phyloP scores from a whole-genome alignment of 352 stramenopile species.

The Phytophthora sansomeana region DNA sequence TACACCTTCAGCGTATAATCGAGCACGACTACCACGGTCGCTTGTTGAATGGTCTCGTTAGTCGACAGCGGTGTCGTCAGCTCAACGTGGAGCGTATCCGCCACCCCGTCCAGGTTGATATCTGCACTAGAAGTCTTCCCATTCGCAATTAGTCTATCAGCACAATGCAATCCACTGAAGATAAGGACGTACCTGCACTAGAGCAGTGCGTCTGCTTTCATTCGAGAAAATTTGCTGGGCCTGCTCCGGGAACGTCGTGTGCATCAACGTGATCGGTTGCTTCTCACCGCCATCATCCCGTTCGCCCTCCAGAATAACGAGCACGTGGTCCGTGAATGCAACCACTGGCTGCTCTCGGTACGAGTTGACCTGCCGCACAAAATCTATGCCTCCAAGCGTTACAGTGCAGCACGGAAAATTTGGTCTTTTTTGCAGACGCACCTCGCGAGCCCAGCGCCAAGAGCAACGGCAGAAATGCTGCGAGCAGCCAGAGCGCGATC shows the following conservation, averaged over 20 bases:
- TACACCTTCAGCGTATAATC: conserved; percentile 63
- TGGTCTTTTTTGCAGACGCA: conserved; percentile 16
- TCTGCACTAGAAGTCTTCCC: conserved; percentile 57
- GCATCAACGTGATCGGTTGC: conserved; percentile 43
- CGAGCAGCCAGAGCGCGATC: conserved; percentile 47
- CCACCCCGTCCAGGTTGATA: conserved; percentile 54
- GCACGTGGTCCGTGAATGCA: conserved; percentile 63
- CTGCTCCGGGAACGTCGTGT: conserved; percentile 52
- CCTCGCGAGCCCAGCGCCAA: conserved; percentile 64
- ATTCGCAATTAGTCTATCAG: not conserved
- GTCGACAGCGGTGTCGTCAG: conserved; percentile 51
- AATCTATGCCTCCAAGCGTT: conserved; percentile 41
- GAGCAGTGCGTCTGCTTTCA: conserved; percentile 39
- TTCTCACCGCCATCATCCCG: conserved; percentile 1
- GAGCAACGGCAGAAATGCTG: conserved; percentile 60
- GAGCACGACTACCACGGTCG: conserved; percentile 60
- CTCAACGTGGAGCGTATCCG: conserved; percentile 63
- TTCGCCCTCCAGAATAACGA: conserved; percentile 70
- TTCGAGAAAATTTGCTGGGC: conserved; percentile 56
- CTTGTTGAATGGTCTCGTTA: conserved; percentile 60
- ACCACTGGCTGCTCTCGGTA: conserved; percentile 74
- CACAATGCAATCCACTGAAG: not conserved
- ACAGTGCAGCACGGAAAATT: conserved; percentile 12
- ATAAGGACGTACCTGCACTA: conserved; percentile 43
- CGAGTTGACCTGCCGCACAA: conserved; percentile 64